Evolutionary conservation across 495 filamentous ascomycete genomes (phyloP).

Genomic region (Neurospora sp.): DNA sequence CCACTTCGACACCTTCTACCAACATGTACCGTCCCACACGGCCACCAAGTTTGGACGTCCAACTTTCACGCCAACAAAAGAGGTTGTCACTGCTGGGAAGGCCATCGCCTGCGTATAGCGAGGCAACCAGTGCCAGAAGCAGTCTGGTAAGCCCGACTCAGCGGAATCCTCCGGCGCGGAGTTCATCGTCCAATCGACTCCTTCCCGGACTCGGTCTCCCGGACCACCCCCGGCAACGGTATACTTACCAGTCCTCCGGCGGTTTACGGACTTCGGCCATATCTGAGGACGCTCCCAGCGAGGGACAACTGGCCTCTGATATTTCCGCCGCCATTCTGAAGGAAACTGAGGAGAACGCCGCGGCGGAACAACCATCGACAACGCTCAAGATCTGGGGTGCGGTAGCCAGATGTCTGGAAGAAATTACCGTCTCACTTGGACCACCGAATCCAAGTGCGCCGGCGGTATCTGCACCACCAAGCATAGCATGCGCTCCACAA

Average conservation of each 20-base stretch:
- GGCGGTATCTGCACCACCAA: background rate
- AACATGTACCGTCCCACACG: background rate
- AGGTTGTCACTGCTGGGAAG: background rate
- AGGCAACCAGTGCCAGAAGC: background rate
- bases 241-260: background rate
- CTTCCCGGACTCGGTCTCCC: background rate
- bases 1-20: background rate
- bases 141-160: background rate
- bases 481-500: background rate
- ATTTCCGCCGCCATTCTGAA: background rate
- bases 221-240: background rate
- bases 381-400: background rate
- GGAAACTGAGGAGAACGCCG: background rate
- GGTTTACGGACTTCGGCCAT: background rate
- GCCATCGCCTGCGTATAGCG: background rate
- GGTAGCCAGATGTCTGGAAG: conserved; percentile 1
- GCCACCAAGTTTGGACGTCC: background rate
- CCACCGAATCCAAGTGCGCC: background rate
- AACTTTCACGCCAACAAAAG: background rate
- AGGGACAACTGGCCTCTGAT: background rate
- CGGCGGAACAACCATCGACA: background rate
- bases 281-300: background rate
- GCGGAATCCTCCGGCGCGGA: background rate
- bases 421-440: background rate
- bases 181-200: background rate